Percentiles rank a stretch among this genome's conserved stretches.
These are phyloP conservation scores for Penicillium argentinense DNA, from an alignment of 495 filamentous ascomycete genomes.

Conservation along the genomic window DNA sequence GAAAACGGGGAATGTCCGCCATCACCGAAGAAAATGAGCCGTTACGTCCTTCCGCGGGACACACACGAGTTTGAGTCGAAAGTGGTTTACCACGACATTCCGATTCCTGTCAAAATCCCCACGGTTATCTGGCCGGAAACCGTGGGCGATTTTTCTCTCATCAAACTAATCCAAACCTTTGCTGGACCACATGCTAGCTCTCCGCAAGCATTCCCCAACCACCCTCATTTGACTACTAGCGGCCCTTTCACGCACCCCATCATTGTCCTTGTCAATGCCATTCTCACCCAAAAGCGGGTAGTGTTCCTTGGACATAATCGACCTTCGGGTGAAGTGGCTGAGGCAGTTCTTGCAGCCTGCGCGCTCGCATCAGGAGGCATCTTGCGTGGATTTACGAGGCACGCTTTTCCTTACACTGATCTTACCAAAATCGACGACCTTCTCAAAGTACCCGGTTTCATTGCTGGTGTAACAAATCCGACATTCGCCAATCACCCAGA, in stretches of 20 bases:
- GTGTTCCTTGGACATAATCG: slow-evolving; percentile 95
- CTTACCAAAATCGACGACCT: slow-evolving; percentile 97
- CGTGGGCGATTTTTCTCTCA: slow-evolving; percentile 94
- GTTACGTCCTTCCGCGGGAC: slow-evolving; percentile 76
- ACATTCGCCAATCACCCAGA: slow-evolving; percentile 91
- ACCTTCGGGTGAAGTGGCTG: slow-evolving; percentile 90
- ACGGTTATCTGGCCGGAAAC: slow-evolving; percentile 91
- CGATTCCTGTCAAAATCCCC: slow-evolving; percentile 93
- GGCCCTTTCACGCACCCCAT: slow-evolving; percentile 64
- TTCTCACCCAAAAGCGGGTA: slow-evolving; percentile 94
- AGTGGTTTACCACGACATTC: slow-evolving; percentile 92
- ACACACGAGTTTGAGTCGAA: slow-evolving; percentile 96
- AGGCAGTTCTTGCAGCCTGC: slow-evolving; percentile 91
- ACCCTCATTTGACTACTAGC: slow-evolving; percentile 91
- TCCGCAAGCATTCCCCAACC: slow-evolving; percentile 82
- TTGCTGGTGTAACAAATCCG: slow-evolving; percentile 96
- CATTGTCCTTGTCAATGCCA: slow-evolving; percentile 54
- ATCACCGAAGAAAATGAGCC: slow-evolving; percentile 51
- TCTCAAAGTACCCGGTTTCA: slow-evolving; percentile 92
- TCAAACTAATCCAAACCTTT: slow-evolving; percentile 96
- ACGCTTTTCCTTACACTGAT: slow-evolving; percentile 98
- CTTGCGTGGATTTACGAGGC: slow-evolving; percentile 91
- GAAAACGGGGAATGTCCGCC: slow-evolving; percentile 31
- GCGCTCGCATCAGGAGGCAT: slow-evolving; percentile 92
- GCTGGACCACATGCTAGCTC: slow-evolving; percentile 73